Conservation (phyloP, 306 rosid species). For the Lablab purpureus region DNA sequence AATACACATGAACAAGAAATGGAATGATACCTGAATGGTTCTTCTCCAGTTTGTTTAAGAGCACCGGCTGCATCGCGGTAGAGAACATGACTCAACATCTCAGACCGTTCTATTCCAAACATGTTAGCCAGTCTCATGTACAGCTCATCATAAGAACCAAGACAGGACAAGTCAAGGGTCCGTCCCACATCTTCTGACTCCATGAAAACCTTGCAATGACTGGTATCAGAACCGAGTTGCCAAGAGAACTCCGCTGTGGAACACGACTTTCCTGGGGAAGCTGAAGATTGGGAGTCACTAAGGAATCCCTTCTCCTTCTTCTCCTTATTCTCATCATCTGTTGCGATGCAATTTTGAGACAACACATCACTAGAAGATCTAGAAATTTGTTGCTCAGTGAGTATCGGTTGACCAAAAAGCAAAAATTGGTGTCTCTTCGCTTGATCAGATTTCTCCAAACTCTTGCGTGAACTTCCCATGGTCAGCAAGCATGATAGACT, state of each 20-base stretch:
- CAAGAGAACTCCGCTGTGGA: slow-evolving; percentile 62
- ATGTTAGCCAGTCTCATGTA: slow-evolving; percentile 75
- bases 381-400: slow-evolving; percentile 89
- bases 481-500: slow-evolving; percentile 74
- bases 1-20: neutral
- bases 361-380: slow-evolving; percentile 55
- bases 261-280: slow-evolving; percentile 64
- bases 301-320: slow-evolving; percentile 58
- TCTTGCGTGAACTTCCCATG: slow-evolving; percentile 70
- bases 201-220: slow-evolving; percentile 95
- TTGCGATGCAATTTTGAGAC: slow-evolving; percentile 43
- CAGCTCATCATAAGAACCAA: slow-evolving; percentile 86
- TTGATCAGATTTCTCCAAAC: slow-evolving; percentile 70
- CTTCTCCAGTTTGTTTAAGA: slow-evolving; percentile 81
- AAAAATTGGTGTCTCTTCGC: slow-evolving; percentile 79
- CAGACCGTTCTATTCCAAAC: slow-evolving; percentile 84
- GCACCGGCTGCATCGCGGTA: slow-evolving; percentile 80
- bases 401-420: slow-evolving; percentile 98
- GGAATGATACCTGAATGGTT: slow-evolving; percentile 77
- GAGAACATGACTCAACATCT: slow-evolving; percentile 74
- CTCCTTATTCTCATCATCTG: slow-evolving; percentile 39
- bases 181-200: slow-evolving; percentile 96
- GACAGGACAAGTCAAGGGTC: slow-evolving; percentile 70
- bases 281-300: slow-evolving; percentile 54
- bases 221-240: slow-evolving; percentile 66